Evolutionary conservation across 805 yeast genomes (phyloP).

Genomic region (Komagataella mondaviorum): DNA sequence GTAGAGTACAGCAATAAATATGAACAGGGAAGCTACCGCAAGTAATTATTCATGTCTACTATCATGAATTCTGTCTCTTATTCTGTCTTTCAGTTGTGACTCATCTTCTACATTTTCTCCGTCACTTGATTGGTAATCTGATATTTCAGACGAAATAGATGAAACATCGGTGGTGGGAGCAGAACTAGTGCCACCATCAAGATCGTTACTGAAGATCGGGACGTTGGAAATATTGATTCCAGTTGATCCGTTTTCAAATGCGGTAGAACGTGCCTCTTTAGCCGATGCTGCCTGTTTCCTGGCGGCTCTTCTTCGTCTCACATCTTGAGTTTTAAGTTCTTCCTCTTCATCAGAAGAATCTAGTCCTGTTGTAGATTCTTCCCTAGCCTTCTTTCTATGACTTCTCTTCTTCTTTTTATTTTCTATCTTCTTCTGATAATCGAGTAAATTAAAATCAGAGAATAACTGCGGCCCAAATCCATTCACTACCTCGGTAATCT

Average conservation of each 20-base stretch:
- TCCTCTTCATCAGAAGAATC: conserved; percentile 33
- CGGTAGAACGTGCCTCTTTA: conserved; percentile 7
- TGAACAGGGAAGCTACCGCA: not conserved
- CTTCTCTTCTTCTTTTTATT: conserved; percentile 14
- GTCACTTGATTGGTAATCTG: not conserved
- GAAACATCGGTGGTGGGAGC: not conserved
- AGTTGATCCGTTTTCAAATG: conserved; percentile 23
- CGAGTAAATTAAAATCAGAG: conserved; percentile 66
- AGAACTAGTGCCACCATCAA: not conserved
- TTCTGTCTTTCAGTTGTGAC: not conserved
- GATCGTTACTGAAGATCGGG: conserved; percentile 40
- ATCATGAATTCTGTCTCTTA: not conserved
- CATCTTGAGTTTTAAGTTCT: conserved; percentile 31
- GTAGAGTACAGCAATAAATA: not conserved
- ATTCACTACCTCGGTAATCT: conserved; percentile 71
- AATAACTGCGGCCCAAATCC: conserved; percentile 72
- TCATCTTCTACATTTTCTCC: not conserved
- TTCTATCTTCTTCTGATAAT: conserved; percentile 26
- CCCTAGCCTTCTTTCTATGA: conserved; percentile 3
- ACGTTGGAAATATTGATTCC: conserved; percentile 28
- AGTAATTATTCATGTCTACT: not conserved
- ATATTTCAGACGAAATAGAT: not conserved
- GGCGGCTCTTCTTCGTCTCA: conserved; percentile 27
- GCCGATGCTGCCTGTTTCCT: conserved; percentile 6
- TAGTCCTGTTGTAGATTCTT: conserved; percentile 2